Conservation (phyloP, 495 filamentous ascomycete genomes). For the Aspergillus wentii region DNA sequence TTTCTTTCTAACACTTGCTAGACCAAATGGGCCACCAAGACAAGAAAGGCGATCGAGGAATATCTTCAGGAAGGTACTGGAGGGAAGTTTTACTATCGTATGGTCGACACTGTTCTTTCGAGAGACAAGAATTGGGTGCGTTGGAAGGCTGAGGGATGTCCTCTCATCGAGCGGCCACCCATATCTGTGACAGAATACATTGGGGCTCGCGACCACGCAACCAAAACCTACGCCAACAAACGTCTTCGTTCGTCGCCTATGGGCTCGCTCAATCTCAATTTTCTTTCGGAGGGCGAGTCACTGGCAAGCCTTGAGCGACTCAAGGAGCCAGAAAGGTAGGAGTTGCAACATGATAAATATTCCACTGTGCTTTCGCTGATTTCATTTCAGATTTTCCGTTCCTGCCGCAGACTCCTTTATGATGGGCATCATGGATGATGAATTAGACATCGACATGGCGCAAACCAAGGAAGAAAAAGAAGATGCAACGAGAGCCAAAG, state of each 20-base stretch:
- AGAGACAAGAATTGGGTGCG: conserved; percentile 97
- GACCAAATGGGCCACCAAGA: conserved; percentile 73
- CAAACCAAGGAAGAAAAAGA: conserved; percentile 65
- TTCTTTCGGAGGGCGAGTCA: conserved; percentile 61
- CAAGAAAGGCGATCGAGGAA: conserved; percentile 64
- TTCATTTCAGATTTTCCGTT: conserved; percentile 39
- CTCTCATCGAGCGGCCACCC: conserved; percentile 70
- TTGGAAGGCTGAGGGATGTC: conserved; percentile 94
- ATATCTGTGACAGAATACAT: conserved; percentile 61
- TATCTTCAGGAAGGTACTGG: conserved; percentile 67
- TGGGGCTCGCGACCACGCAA: conserved; percentile 58
- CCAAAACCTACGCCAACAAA: conserved; percentile 60
- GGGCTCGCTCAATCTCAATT: conserved; percentile 68
- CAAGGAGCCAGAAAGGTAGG: conserved; percentile 52
- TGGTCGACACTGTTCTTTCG: conserved; percentile 91
- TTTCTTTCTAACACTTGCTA: conserved; percentile 21
- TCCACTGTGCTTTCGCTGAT: too few species aligned
- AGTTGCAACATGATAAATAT: too few species aligned
- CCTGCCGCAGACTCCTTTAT: conserved; percentile 55
- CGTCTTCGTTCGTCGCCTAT: conserved; percentile 60
- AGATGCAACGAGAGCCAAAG: conserved; percentile 58
- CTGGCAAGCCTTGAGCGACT: conserved; percentile 52
- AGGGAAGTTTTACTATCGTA: conserved; percentile 88
- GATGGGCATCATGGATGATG: conserved; percentile 59
- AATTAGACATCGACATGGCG: conserved; percentile 81